Conservation (phyloP, 768 basidiomycete species). For the Kwoniella sp. region DNA sequence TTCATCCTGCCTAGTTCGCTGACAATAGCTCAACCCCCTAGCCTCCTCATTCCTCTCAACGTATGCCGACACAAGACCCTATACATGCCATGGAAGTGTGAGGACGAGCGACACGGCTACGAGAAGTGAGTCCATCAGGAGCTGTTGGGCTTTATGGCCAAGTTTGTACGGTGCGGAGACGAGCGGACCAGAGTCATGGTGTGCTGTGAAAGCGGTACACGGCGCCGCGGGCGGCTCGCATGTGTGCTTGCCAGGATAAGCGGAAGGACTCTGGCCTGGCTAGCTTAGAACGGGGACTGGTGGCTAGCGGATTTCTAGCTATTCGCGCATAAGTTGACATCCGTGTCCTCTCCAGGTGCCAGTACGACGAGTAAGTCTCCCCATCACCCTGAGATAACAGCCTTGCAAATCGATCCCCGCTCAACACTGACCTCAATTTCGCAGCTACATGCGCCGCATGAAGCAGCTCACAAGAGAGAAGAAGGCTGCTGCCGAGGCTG, state of each 20-base stretch:
- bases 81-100: constrained; percentile 90
- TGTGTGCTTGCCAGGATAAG: too few relatives aligned
- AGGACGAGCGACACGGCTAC: constrained; percentile 63
- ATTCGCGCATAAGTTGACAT: too few relatives aligned
- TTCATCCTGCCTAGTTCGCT: neutral
- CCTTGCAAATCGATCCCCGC: neutral
- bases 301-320: too few relatives aligned
- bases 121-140: constrained; percentile 55
- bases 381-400: neutral
- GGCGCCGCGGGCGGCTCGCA: too few relatives aligned
- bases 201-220: too few relatives aligned
- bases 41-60: constrained; percentile 81
- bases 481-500: constrained; percentile 50
- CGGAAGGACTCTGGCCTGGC: too few relatives aligned
- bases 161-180: too few relatives aligned
- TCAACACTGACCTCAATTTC: neutral
- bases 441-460: constrained; percentile 82
- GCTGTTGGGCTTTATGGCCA: too few relatives aligned
- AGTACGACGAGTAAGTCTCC: constrained; percentile 81
- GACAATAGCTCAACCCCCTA: too few relatives aligned
- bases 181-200: too few relatives aligned
- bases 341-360: too few relatives aligned
- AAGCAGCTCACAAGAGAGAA: constrained; percentile 74
- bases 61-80: constrained; percentile 70
- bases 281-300: too few relatives aligned